Percentiles rank a stretch among this genome's conserved stretches.
These are phyloP conservation scores for Rhizophora mangle DNA, from an alignment of 345 rosid genomes.

Conservation along the genomic window DNA sequence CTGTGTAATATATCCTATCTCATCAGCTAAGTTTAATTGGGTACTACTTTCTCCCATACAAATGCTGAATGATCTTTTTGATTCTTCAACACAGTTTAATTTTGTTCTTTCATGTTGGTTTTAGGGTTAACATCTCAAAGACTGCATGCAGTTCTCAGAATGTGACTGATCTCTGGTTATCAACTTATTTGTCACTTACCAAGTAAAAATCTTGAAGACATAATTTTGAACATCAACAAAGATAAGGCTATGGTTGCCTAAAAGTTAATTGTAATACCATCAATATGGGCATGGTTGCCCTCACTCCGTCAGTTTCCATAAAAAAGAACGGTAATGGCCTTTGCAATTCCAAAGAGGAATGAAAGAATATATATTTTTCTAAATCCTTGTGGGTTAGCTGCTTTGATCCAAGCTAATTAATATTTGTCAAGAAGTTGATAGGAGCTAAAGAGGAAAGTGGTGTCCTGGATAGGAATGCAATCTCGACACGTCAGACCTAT, in stretches of 20 bases:
- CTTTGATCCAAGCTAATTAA: no score
- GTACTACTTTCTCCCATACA: background rate
- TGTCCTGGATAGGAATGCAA: background rate
- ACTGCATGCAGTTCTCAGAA: background rate
- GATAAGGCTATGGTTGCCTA: background rate
- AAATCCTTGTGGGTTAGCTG: background rate
- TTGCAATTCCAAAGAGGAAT: no score
- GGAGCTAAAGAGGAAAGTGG: background rate
- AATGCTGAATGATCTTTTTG: background rate
- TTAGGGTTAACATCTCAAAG: background rate
- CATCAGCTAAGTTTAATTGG: background rate
- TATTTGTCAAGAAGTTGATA: background rate
- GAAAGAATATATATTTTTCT: background rate
- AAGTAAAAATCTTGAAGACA: no score
- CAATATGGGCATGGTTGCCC: no score
- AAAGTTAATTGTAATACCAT: background rate
- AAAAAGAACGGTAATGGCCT: no score
- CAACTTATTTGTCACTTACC: background rate
- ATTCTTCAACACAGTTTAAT: background rate
- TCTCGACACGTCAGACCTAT: background rate
- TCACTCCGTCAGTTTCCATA: no score
- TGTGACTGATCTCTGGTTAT: background rate
- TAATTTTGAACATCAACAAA: background rate
- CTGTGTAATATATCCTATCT: background rate
- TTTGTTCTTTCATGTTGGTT: background rate